These are phyloP conservation scores for Neofusicoccum parvum DNA, from an alignment of 2,329 filamentous ascomycete species.

Conservation along the genomic window DNA sequence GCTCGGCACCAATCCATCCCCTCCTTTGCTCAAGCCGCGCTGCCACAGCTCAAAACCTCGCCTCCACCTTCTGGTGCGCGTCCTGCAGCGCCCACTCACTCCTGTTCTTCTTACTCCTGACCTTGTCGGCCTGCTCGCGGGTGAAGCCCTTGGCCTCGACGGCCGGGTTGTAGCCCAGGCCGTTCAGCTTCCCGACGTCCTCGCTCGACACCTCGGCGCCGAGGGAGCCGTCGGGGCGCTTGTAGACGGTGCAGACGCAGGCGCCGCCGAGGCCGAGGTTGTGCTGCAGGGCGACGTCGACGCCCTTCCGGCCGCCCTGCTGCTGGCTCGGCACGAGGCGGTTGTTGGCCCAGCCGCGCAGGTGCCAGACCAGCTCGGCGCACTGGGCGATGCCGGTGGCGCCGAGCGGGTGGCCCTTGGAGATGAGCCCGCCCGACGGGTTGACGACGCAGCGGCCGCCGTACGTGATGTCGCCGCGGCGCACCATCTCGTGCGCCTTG, in stretches of 20 bases:
- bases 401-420: constrained; percentile 92
- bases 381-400: constrained; percentile 95
- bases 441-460: constrained; percentile 82
- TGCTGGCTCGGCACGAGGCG: constrained; percentile 66
- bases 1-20: too few species aligned
- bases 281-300: constrained; percentile 76
- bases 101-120: constrained; percentile 68
- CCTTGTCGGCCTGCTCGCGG: constrained; percentile 67
- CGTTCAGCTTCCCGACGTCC: constrained; percentile 66
- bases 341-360: constrained; percentile 96
- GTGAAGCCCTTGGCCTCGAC: constrained; percentile 89
- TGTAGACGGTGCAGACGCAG: constrained; percentile 87
- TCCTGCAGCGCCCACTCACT: constrained; percentile 79
- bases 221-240: constrained; percentile 73
- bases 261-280: constrained; percentile 92
- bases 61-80: constrained; percentile 70
- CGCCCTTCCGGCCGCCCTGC: not conserved
- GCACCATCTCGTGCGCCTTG: constrained; percentile 89
- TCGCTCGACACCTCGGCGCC: constrained; percentile 63
- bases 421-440: constrained; percentile 91
- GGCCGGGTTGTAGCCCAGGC: constrained; percentile 88
- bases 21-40: too few species aligned
- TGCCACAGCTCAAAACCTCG: constrained; percentile 54
- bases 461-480: constrained; percentile 87
- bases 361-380: constrained; percentile 91